phyloP scores from a whole-genome alignment of 768 basidiomycete genomes.

The Leccinellum rugosiceps region DNA sequence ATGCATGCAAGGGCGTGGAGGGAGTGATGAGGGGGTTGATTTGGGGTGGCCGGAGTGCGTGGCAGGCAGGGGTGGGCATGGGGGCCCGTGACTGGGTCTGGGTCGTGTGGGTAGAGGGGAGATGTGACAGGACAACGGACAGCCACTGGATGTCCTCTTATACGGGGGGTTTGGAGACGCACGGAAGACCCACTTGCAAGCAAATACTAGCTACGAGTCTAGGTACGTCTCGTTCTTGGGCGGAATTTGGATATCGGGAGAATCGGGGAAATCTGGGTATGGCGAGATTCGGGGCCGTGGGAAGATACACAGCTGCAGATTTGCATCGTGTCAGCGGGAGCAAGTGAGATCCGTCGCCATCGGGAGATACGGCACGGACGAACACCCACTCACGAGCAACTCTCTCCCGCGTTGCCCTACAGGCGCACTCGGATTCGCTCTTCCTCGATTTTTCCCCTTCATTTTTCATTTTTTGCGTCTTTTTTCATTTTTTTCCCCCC shows the following conservation, averaged over 20 bases:
- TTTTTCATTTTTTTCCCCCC: neutral
- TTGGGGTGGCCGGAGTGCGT: constrained; percentile 24
- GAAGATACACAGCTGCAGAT: constrained; percentile 28
- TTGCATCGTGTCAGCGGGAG: constrained; percentile 31
- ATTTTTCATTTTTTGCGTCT: constrained; percentile 11
- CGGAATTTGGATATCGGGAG: constrained; percentile 17
- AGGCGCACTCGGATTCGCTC: constrained; percentile 5
- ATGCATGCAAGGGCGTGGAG: constrained; percentile 24
- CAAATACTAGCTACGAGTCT: constrained; percentile 3
- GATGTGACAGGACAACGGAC: constrained; percentile 11
- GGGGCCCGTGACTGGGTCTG: constrained; percentile 13
- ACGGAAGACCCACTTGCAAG: constrained; percentile 6
- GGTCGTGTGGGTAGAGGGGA: constrained; percentile 29
- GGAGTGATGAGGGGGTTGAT: constrained; percentile 16
- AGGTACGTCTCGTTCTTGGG: constrained; percentile 22
- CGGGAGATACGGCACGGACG: constrained; percentile 60
- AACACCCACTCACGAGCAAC: constrained; percentile 1
- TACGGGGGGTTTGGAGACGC: constrained; percentile 7
- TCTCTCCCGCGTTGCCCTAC: neutral
- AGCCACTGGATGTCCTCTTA: constrained; percentile 23
- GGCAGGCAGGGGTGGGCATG: constrained; percentile 11
- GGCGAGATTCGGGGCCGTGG: constrained; percentile 21
- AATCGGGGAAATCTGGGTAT: constrained; percentile 28
- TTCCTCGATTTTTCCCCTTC: constrained; percentile 26
- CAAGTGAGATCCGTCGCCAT: constrained; percentile 54